Conservation (phyloP, 345 rosid genomes). For the Hypericum perforatum region DNA sequence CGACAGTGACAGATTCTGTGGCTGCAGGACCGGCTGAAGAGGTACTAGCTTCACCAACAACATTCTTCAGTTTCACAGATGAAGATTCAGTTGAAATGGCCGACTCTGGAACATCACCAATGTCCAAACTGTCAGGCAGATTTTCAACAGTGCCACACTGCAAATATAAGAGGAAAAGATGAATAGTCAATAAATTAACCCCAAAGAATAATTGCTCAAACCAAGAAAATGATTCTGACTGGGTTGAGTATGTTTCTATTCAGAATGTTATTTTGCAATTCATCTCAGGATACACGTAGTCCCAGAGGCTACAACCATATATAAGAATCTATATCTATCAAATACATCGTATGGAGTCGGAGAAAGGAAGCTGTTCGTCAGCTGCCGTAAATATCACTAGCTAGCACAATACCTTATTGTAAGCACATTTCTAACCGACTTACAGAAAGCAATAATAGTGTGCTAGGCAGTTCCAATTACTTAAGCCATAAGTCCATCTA, state of each 20-base stretch:
- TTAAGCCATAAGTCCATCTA: too few species aligned
- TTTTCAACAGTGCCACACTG: conserved; percentile 49
- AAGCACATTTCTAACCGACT: too few species aligned
- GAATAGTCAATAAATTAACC: not conserved
- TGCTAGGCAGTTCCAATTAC: too few species aligned
- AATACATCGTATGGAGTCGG: too few species aligned
- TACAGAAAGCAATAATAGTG: too few species aligned
- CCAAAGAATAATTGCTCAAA: not conserved
- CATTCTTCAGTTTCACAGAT: conserved; percentile 42
- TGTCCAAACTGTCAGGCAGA: conserved; percentile 79
- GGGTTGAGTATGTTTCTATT: not conserved
- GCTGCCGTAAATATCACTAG: too few species aligned
- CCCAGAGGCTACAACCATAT: too few species aligned
- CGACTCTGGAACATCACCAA: conserved; percentile 64
- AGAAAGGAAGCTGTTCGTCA: too few species aligned
- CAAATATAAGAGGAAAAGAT: conserved; percentile 7
- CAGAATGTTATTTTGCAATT: too few species aligned
- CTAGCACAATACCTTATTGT: too few species aligned
- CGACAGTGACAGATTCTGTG: conserved; percentile 17
- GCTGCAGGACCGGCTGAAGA: conserved; percentile 36
- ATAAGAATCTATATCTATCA: too few species aligned
- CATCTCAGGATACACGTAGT: too few species aligned
- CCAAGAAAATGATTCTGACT: not conserved
- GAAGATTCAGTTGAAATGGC: conserved; percentile 23
- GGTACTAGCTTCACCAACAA: conserved; percentile 35